These are phyloP conservation scores for Podospora didyma DNA, from an alignment of 495 filamentous ascomycete species.

Conservation along the genomic window DNA sequence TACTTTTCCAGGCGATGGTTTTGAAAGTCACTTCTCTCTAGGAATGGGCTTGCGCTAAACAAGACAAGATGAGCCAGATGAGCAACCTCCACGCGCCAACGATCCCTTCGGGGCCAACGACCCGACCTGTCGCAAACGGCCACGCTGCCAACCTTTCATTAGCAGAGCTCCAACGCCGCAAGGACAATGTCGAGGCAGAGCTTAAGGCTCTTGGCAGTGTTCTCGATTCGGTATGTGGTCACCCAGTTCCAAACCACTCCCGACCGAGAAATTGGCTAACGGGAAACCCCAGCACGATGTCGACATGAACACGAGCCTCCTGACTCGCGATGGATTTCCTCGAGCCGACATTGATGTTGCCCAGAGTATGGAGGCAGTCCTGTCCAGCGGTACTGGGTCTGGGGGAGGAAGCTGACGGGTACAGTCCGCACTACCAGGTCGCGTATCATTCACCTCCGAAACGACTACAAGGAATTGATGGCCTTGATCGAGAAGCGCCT, in stretches of 20 bases:
- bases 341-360: conserved; percentile 92
- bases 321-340: conserved; percentile 90
- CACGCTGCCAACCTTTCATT: conserved; percentile 56
- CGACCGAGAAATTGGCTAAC: not conserved
- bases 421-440: conserved; percentile 85
- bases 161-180: conserved; percentile 58
- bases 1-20: not conserved
- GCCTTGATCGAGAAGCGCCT: conserved; percentile 71
- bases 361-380: conserved; percentile 60
- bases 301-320: conserved; percentile 84
- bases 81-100: conserved; percentile 72
- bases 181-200: conserved; percentile 79
- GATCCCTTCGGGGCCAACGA: conserved; percentile 66
- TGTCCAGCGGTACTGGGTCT: not conserved
- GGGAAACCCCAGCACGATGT: conserved; percentile 68
- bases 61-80: conserved; percentile 40
- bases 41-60: conserved; percentile 25
- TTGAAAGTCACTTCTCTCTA: not conserved
- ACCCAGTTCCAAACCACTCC: not conserved
- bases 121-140: conserved; percentile 47
- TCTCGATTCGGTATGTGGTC: conserved; percentile 70
- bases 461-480: conserved; percentile 93
- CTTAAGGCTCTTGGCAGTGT: conserved; percentile 79
- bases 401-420: conserved; percentile 14
- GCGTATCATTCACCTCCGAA: conserved; percentile 82